Evolutionary conservation across 2,329 filamentous ascomycete genomes (phyloP).

Genomic region (Trichoderma afroharzianum): DNA sequence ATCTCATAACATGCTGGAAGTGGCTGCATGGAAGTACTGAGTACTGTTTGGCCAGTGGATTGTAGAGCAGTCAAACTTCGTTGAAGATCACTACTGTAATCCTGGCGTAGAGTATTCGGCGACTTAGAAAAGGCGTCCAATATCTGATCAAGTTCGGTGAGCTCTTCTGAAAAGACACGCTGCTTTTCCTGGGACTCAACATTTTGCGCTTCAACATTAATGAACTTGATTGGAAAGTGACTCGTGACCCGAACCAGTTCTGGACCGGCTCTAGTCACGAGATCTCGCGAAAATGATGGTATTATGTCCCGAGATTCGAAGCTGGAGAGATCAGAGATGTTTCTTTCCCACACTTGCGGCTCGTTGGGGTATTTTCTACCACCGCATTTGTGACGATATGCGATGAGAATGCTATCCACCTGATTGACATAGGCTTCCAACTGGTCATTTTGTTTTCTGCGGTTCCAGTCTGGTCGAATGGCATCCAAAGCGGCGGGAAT

Average conservation of each 20-base stretch:
- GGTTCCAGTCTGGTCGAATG: not conserved
- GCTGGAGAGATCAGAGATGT: not conserved
- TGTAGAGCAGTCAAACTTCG: no score
- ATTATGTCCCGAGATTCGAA: not conserved
- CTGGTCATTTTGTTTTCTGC: not conserved
- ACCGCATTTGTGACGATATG: not conserved
- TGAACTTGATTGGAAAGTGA: not conserved
- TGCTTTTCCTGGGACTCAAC: not conserved
- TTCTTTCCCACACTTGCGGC: no score
- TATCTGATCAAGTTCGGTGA: not conserved
- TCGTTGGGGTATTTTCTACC: not conserved
- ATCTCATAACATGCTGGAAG: no score
- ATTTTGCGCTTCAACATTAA: not conserved
- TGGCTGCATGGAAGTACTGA: no score
- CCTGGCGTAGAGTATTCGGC: not conserved
- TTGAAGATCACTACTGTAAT: constrained; percentile 23
- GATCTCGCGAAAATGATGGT: not conserved
- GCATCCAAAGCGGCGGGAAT: not conserved
- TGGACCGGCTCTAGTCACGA: not conserved
- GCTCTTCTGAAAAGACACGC: not conserved
- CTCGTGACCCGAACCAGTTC: not conserved
- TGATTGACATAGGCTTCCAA: not conserved
- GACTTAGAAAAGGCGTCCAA: constrained; percentile 16
- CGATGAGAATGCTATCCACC: not conserved
- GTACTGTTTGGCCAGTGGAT: no score